These are phyloP conservation scores for Phytopythium chamaehyphon DNA, from an alignment of 352 stramenopile species.

Conservation along the genomic window DNA sequence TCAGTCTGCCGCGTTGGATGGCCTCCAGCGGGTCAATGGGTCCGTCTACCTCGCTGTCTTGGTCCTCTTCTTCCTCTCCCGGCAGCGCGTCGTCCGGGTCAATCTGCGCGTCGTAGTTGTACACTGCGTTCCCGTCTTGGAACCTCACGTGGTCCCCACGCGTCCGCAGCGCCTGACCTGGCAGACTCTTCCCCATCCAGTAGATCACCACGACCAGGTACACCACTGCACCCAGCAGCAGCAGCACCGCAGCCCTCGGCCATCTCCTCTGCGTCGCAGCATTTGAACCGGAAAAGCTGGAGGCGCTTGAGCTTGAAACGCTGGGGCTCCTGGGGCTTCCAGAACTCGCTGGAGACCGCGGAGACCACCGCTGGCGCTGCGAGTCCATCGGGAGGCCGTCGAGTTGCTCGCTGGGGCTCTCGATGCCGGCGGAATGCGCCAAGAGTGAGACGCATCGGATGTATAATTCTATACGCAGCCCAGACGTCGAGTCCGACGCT, in stretches of 20 bases:
- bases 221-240: constrained; percentile 12
- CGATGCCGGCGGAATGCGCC: too few relatives aligned
- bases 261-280: too few relatives aligned
- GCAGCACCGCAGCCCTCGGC: constrained; percentile 1
- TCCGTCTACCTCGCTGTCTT: not conserved
- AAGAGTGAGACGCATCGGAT: too few relatives aligned
- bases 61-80: not conserved
- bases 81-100: not conserved
- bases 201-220: constrained; percentile 15
- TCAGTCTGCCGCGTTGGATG: not conserved
- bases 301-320: too few relatives aligned
- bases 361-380: constrained; percentile 1
- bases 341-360: too few relatives aligned
- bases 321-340: too few relatives aligned
- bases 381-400: not conserved
- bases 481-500: not conserved
- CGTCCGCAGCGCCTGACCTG: too few relatives aligned
- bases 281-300: too few relatives aligned
- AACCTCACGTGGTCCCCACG: not conserved
- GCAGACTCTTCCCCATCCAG: constrained; percentile 7
- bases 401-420: too few relatives aligned
- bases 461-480: not conserved
- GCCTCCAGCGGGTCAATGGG: not conserved
- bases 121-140: constrained; percentile 3
- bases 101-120: constrained; percentile 1